Evolutionary conservation across 495 filamentous ascomycete genomes (phyloP).

Genomic region (Durotheca rogersii): DNA sequence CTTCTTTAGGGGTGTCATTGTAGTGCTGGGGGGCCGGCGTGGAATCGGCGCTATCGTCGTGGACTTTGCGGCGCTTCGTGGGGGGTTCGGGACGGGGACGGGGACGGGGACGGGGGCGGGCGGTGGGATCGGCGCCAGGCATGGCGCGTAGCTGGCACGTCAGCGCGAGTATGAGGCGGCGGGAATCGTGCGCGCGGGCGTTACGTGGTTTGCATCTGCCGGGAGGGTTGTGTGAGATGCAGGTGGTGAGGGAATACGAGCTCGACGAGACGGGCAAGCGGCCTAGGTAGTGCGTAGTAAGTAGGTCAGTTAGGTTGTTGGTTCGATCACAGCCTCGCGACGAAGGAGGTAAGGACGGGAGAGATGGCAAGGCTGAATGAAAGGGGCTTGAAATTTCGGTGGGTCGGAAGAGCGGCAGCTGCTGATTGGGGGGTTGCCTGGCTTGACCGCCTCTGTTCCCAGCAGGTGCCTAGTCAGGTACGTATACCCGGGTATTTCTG

Average conservation of each 20-base stretch:
- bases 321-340: slow-evolving; percentile 21
- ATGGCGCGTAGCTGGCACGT: slow-evolving; percentile 34
- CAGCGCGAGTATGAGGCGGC: not conserved
- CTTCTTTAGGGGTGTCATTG: slow-evolving; percentile 33
- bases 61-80: slow-evolving; percentile 58
- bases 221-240: too few species aligned
- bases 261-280: not conserved
- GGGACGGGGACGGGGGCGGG: slow-evolving; percentile 22
- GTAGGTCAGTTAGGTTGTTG: not conserved
- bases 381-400: slow-evolving; percentile 10
- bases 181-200: not conserved
- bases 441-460: too few species aligned
- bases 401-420: not conserved
- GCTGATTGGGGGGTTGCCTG: too few species aligned
- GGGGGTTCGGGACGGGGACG: slow-evolving; percentile 40
- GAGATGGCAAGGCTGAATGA: slow-evolving; percentile 21
- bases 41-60: slow-evolving; percentile 44
- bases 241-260: not conserved
- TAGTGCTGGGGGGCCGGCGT: slow-evolving; percentile 34
- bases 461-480: too few species aligned
- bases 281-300: not conserved
- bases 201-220: not conserved
- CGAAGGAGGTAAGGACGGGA: slow-evolving; percentile 1
- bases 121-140: slow-evolving; percentile 38
- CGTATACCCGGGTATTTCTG: too few species aligned